phyloP scores from a whole-genome alignment of 2,329 filamentous ascomycete genomes.

The Apiospora phragmitis region DNA sequence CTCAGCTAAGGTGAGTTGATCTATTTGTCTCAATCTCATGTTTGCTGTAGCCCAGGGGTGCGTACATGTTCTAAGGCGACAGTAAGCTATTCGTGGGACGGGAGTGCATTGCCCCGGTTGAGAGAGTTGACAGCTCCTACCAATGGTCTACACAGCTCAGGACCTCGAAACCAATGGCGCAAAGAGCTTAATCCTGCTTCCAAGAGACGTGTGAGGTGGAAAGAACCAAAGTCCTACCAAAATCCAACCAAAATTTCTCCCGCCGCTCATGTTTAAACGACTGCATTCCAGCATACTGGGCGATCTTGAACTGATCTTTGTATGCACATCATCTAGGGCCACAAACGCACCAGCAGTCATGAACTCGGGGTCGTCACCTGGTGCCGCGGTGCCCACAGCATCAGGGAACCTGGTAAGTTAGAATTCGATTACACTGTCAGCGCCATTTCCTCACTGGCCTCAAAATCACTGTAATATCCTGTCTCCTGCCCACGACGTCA shows the following conservation, averaged over 20 bases:
- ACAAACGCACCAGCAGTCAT: conserved; percentile 11
- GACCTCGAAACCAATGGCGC: background rate
- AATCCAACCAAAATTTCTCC: background rate
- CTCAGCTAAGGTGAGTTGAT: conserved; percentile 47
- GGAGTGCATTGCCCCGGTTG: background rate
- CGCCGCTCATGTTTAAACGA: background rate
- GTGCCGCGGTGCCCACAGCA: conserved; percentile 30
- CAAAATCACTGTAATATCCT: background rate
- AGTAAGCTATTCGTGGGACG: background rate
- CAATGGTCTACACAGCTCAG: background rate
- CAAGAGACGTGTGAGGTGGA: background rate
- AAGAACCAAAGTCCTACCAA: background rate
- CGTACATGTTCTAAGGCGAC: background rate
- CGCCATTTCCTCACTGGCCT: background rate
- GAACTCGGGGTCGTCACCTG: conserved; percentile 29
- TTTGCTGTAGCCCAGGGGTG: background rate
- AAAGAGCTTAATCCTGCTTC: background rate
- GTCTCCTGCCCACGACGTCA: background rate
- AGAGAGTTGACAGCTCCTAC: background rate
- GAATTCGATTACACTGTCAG: background rate
- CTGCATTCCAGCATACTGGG: background rate
- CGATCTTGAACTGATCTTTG: background rate
- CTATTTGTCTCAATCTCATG: too few species aligned
- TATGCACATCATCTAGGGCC: background rate
- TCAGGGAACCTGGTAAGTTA: conserved; percentile 32